Evolutionary conservation across 768 basidiomycete genomes (phyloP).

Genomic region (Amylocystis lapponica): DNA sequence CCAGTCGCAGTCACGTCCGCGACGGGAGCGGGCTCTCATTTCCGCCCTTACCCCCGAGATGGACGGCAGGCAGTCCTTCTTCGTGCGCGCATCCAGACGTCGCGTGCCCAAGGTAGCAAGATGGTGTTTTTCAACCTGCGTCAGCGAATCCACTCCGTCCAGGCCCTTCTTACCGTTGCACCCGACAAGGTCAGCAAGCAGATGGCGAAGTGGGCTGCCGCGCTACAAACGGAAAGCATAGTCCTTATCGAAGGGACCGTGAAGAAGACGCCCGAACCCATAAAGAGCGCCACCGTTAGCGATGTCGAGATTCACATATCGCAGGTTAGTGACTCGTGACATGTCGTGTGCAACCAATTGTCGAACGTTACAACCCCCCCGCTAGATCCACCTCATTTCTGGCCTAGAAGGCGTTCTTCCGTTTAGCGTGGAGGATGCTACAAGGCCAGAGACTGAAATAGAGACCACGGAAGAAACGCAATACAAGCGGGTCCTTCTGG

Average conservation of each 20-base stretch:
- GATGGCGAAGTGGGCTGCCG: conserved; percentile 91
- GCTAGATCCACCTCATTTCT: conserved; percentile 75
- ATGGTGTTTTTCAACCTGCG: conserved; percentile 93
- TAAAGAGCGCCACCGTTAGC: conserved; percentile 86
- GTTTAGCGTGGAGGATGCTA: conserved; percentile 91
- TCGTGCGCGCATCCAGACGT: conserved; percentile 87
- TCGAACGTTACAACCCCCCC: no score
- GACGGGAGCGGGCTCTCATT: conserved; percentile 59
- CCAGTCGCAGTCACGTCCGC: conserved; percentile 78
- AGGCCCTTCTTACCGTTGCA: conserved; percentile 71
- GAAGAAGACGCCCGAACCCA: conserved; percentile 70
- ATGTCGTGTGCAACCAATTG: background rate
- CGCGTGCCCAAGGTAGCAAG: conserved; percentile 89
- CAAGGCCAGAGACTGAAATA: conserved; percentile 71
- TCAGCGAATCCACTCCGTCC: conserved; percentile 81
- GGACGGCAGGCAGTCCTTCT: conserved; percentile 75
- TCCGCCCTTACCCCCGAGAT: conserved; percentile 51
- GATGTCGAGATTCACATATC: conserved; percentile 83
- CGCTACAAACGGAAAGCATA: conserved; percentile 81
- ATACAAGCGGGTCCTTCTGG: conserved; percentile 78
- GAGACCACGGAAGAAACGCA: conserved; percentile 51
- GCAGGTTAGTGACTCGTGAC: conserved; percentile 46
- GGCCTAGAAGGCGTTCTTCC: conserved; percentile 77
- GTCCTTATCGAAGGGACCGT: conserved; percentile 85
- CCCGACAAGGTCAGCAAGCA: conserved; percentile 85